Evolutionary conservation across 805 yeast genomes (phyloP).

Genomic region (Pichia californica): DNA sequence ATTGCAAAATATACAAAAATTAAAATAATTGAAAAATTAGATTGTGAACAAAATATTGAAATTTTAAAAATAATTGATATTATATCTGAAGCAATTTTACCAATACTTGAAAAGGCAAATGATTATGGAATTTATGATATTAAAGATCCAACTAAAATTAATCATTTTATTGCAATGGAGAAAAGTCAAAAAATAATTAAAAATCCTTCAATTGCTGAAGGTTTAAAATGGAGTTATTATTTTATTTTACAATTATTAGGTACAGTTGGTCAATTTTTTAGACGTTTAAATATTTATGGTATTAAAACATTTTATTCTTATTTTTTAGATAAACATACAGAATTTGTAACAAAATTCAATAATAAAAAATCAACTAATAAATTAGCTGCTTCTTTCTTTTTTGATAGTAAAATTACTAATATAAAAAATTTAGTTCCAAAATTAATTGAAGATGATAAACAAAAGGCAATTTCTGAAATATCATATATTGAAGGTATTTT

Average conservation of each 20-base stretch:
- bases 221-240: conserved; percentile 66
- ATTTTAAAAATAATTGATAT: conserved; percentile 50
- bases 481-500: conserved; percentile 25
- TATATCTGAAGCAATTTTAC: conserved; percentile 58
- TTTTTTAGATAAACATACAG: conserved; percentile 50
- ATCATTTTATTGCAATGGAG: conserved; percentile 66
- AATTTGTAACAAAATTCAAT: conserved; percentile 52
- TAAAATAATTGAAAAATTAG: conserved; percentile 54
- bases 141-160: conserved; percentile 60
- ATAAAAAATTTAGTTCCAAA: conserved; percentile 41
- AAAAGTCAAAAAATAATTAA: conserved; percentile 52
- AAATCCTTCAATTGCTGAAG: conserved; percentile 55
- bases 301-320: conserved; percentile 67
- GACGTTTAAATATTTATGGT: conserved; percentile 76
- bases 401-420: conserved; percentile 39
- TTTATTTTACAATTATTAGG: conserved; percentile 57
- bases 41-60: conserved; percentile 47
- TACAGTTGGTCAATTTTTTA: conserved; percentile 64
- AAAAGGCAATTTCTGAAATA: conserved; percentile 13
- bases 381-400: conserved; percentile 55
- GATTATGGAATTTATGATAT: conserved; percentile 56
- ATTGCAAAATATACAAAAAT: conserved; percentile 70
- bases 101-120: conserved; percentile 58
- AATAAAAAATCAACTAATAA: conserved; percentile 56
- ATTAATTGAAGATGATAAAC: conserved; percentile 29